Base-by-base conservation (phyloP, 2,329 filamentous ascomycete genomes). In the Fusarium protoensiforme region DNA sequence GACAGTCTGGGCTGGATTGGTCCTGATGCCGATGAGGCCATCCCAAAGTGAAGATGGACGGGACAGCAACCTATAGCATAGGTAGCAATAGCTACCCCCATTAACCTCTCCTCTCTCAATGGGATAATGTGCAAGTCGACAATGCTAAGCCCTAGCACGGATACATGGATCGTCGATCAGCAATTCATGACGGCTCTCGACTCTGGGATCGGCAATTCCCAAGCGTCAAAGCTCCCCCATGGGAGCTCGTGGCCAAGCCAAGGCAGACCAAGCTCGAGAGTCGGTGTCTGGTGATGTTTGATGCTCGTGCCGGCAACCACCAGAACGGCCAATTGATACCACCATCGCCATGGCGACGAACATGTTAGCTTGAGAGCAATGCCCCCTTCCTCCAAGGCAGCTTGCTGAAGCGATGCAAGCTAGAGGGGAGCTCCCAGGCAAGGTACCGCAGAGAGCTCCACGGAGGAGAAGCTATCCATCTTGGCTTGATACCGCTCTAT, bases 91-190 rank as follows among this genome's bases (percentile, higher is more conserved):
- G 43, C 70, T 29, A 51, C 36, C 56, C 61, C 60, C 35, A 56
- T 24, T n/a, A 57, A 13, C 38, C 22, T 61, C 35, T 27, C 22
- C 24, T 24, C 24, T 24, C 24, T 24, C 38, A 35, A 68, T 38
- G 61, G 63, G 57, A 73, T 61, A 57, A 72, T 60, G 64, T 65
- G 59, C 71, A 65, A 20, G 36, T 58, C 65, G 71, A 60, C 61
- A 53, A 31, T 33, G 27, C 65, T 48, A 41, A 33, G 65, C 67
- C 64, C 63, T 57, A 51, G 64, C 67, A 58, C 67, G 33, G 43
- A 54, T 59, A 6, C 39, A 46, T 38, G 46, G 71, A 74, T 74
- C 71, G 71, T 66, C 71, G 71, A 73, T 74, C 71, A 74, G 48
- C 68, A 65, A 63, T 51, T 64, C 67, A 65, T 57, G 46, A 18